A percentile compares a stretch with the other conserved stretches of the same genome.
Conservation (phyloP, 2,329 filamentous ascomycete genomes). For the Colletotrichum higginsianum region DNA sequence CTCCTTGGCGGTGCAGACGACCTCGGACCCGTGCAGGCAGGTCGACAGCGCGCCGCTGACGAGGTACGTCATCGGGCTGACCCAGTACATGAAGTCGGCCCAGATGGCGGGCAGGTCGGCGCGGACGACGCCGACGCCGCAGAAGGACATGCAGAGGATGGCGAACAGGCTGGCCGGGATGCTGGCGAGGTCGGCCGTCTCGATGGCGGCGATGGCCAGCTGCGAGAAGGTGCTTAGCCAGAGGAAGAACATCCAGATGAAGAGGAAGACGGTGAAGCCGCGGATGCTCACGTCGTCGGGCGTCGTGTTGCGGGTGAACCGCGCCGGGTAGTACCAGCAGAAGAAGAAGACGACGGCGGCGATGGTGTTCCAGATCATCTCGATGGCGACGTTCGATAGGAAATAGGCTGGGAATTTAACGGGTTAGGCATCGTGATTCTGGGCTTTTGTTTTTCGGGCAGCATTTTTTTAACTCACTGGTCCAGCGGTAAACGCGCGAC, state of each 20-base stretch:
- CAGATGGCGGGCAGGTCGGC: conserved; percentile 39
- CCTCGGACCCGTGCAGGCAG: conserved; percentile 44
- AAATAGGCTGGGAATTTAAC: conserved; percentile 23
- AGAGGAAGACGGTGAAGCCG: conserved; percentile 42
- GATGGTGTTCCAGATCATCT: conserved; percentile 79
- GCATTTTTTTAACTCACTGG: conserved; percentile 5
- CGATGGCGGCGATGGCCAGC: conserved; percentile 38
- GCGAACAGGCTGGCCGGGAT: conserved; percentile 39
- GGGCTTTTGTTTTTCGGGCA: too few species aligned
- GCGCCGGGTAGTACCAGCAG: conserved; percentile 80
- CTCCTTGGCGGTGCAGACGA: conserved; percentile 40
- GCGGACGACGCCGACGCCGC: conserved; percentile 42
- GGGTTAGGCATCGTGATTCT: not conserved
- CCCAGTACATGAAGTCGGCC: conserved; percentile 45
- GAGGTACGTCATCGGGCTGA: conserved; percentile 50
- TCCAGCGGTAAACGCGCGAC: conserved; percentile 70
- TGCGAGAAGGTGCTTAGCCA: conserved; percentile 44
- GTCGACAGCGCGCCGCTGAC: conserved; percentile 48
- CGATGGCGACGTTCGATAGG: conserved; percentile 67
- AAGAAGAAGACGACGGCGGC: conserved; percentile 76
- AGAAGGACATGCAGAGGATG: conserved; percentile 43
- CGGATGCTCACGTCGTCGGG: conserved; percentile 32
- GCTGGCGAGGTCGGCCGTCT: conserved; percentile 39
- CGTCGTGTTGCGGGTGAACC: conserved; percentile 71
- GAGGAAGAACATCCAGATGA: conserved; percentile 43